Conservation (phyloP, 225 moss, liverwort and hornwort species). For the Antitrichia curtipendula region DNA sequence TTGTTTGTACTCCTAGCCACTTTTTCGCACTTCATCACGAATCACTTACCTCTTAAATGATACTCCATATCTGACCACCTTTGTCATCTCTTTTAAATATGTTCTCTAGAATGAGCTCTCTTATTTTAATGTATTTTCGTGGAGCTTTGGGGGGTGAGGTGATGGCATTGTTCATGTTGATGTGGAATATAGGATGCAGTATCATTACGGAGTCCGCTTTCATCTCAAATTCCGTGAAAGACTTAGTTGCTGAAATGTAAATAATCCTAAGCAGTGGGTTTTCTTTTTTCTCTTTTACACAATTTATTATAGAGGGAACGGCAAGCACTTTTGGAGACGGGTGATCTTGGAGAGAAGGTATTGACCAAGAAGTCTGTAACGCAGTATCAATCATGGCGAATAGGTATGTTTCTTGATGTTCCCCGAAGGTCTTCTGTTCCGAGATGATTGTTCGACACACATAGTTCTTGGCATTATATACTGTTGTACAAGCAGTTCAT, state of each 20-base stretch:
- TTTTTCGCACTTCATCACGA: not conserved
- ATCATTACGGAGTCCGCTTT: not conserved
- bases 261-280: not conserved
- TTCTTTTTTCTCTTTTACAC: not conserved
- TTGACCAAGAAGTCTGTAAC: slow-evolving; percentile 66
- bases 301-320: slow-evolving; percentile 62
- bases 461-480: not conserved
- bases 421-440: not conserved
- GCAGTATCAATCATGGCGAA: slow-evolving; percentile 83
- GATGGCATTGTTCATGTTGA: not conserved
- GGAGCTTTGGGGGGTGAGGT: not conserved
- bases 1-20: not conserved
- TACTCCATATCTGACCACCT: not conserved
- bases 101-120: not conserved
- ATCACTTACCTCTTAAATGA: not conserved
- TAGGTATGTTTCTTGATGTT: slow-evolving; percentile 36
- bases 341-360: slow-evolving; percentile 57
- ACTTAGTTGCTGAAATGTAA: not conserved
- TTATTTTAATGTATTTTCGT: not conserved
- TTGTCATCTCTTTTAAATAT: not conserved
- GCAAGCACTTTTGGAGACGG: slow-evolving; percentile 57
- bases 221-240: not conserved
- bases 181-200: not conserved
- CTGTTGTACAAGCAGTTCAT: not conserved
- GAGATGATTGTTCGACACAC: not conserved